A percentile compares a stretch with the other conserved stretches of the same genome.
Evolutionary conservation across 768 basidiomycete species (phyloP).

Genomic region (Cystoderma amianthinum): DNA sequence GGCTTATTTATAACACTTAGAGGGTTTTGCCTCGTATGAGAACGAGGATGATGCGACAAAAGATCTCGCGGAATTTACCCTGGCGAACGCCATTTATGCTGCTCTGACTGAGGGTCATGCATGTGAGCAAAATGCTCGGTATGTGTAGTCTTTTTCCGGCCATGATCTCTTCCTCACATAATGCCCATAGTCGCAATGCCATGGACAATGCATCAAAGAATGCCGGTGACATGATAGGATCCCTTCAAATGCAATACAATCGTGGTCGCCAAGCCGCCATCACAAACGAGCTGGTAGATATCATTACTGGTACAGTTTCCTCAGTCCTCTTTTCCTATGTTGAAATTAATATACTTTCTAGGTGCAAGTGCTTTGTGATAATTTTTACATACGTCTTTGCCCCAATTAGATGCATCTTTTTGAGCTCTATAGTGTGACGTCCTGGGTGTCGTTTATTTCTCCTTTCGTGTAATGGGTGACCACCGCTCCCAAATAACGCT

Average conservation of each 20-base stretch:
- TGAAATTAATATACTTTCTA: not conserved
- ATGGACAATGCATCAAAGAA: constrained; percentile 99
- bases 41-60: constrained; percentile 95
- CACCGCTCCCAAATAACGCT: too few relatives aligned
- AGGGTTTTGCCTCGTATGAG: constrained; percentile 92
- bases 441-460: too few relatives aligned
- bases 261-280: constrained; percentile 98
- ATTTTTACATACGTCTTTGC: too few relatives aligned
- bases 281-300: constrained; percentile 91
- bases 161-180: not conserved
- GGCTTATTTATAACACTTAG: constrained; percentile 24
- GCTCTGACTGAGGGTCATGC: constrained; percentile 94
- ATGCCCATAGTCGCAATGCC: constrained; percentile 70
- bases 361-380: not conserved
- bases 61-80: constrained; percentile 90
- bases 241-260: constrained; percentile 92
- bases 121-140: constrained; percentile 91
- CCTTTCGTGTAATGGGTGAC: too few relatives aligned
- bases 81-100: constrained; percentile 95
- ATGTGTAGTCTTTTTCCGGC: constrained; percentile 10
- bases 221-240: constrained; percentile 86
- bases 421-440: too few relatives aligned
- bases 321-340: not conserved
- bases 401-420: too few relatives aligned
- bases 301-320: constrained; percentile 74